These are phyloP conservation scores for Ramaria sp. DNA, from an alignment of 768 basidiomycete genomes.

Conservation along the genomic window DNA sequence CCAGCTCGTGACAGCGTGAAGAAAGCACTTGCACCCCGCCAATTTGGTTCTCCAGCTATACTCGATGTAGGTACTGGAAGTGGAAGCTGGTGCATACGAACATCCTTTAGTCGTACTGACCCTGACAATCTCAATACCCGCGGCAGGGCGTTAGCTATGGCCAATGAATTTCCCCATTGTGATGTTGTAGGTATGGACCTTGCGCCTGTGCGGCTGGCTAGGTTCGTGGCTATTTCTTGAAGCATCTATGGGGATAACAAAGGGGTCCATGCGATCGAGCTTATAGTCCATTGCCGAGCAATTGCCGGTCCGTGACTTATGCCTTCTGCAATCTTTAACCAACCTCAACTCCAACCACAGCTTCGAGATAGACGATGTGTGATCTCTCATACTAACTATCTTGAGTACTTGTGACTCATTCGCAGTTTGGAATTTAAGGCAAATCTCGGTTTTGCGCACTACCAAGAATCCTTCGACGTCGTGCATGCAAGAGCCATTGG, in stretches of 20 bases:
- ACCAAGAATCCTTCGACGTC: slow-evolving; percentile 20
- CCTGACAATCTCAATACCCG: not conserved
- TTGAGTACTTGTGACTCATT: not conserved
- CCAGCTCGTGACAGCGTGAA: slow-evolving; percentile 19
- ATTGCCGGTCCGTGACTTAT: slow-evolving; percentile 19
- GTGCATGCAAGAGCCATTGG: slow-evolving; percentile 22
- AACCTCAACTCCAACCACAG: slow-evolving; percentile 6
- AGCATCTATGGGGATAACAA: too few relatives aligned
- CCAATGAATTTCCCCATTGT: slow-evolving; percentile 22
- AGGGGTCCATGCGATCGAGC: not conserved
- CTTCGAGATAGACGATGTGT: slow-evolving; percentile 27
- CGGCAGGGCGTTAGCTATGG: slow-evolving; percentile 24
- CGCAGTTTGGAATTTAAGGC: slow-evolving; percentile 15
- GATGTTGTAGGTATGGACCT: slow-evolving; percentile 25
- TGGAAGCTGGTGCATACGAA: slow-evolving; percentile 22
- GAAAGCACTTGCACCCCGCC: slow-evolving; percentile 19
- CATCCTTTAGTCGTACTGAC: not conserved
- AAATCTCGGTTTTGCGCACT: slow-evolving; percentile 25
- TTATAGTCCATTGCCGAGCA: slow-evolving; percentile 14
- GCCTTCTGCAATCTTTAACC: not conserved
- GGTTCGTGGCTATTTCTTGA: slow-evolving; percentile 14
- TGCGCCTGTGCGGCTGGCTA: slow-evolving; percentile 18
- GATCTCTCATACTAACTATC: slow-evolving; percentile 1
- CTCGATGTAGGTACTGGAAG: slow-evolving; percentile 25
- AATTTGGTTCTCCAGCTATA: slow-evolving; percentile 16